Percentiles rank a stretch among this genome's conserved stretches.
phyloP scores from a whole-genome alignment of 495 filamentous ascomycete species.

The Neurospora intermedia region DNA sequence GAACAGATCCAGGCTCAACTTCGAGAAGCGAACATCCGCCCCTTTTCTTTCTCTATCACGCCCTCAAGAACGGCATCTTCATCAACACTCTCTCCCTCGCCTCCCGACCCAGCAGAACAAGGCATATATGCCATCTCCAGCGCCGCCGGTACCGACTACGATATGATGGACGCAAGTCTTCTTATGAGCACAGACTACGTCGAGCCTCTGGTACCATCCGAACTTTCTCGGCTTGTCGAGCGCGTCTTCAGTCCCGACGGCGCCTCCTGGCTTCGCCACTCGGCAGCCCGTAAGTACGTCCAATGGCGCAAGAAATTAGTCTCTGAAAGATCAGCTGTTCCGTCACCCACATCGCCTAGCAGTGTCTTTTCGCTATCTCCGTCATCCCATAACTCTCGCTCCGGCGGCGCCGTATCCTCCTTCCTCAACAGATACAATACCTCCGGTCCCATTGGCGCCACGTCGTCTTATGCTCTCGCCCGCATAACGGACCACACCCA shows the following conservation, averaged over 20 bases:
- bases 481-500: slow-evolving; percentile 61
- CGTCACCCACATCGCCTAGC: slow-evolving; percentile 1
- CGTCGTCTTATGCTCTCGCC: slow-evolving; percentile 57
- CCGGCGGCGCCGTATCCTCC: neutral
- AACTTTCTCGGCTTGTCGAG: slow-evolving; percentile 58
- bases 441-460: slow-evolving; percentile 21
- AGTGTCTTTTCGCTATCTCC: neutral
- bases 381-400: neutral
- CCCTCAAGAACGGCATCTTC: neutral
- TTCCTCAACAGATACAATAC: slow-evolving; percentile 11
- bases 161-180: slow-evolving; percentile 89
- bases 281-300: slow-evolving; percentile 79
- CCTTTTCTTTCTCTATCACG: slow-evolving; percentile 53
- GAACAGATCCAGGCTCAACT: slow-evolving; percentile 49
- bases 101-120: slow-evolving; percentile 19
- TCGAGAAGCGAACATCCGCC: slow-evolving; percentile 47
- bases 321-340: slow-evolving; percentile 3
- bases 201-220: slow-evolving; percentile 69
- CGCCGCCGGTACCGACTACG: slow-evolving; percentile 60
- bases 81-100: neutral
- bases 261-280: slow-evolving; percentile 76
- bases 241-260: slow-evolving; percentile 71
- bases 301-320: slow-evolving; percentile 40
- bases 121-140: slow-evolving; percentile 76
- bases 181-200: slow-evolving; percentile 93